These are phyloP conservation scores for Musa acuminata DNA, from an alignment of 176 grass and related monocot genomes.

Conservation along the genomic window DNA sequence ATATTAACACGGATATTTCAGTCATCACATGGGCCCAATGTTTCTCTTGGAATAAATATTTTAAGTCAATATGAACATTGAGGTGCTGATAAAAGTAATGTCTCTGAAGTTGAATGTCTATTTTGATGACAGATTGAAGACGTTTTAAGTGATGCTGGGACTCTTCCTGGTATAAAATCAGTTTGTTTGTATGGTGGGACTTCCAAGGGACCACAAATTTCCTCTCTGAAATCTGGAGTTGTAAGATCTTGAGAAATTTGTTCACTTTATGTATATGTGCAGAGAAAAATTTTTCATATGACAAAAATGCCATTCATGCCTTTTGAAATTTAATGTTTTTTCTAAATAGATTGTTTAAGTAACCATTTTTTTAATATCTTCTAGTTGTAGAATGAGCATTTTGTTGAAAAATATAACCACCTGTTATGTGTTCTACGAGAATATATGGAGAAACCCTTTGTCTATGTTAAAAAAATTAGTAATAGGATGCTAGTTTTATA, in stretches of 20 bases:
- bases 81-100: neutral
- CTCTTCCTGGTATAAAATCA: conserved; percentile 60
- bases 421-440: too few relatives aligned
- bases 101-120: conserved; percentile 13
- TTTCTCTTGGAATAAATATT: neutral
- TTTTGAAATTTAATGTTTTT: too few relatives aligned
- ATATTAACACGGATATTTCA: neutral
- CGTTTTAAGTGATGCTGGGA: conserved; percentile 79
- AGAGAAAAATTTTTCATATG: too few relatives aligned
- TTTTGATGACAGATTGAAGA: conserved; percentile 57
- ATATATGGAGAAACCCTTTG: too few relatives aligned
- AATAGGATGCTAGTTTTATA: too few relatives aligned
- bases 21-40: neutral
- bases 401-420: too few relatives aligned
- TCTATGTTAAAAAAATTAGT: too few relatives aligned
- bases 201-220: conserved; percentile 89
- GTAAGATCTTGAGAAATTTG: conserved; percentile 36
- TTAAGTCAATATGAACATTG: neutral
- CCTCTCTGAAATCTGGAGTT: conserved; percentile 91
- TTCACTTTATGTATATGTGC: neutral
- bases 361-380: too few relatives aligned
- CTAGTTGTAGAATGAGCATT: too few relatives aligned
- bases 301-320: too few relatives aligned
- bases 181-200: conserved; percentile 94
- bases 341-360: too few relatives aligned